phyloP scores from a whole-genome alignment of 371 early-diverging fungal species.

The Mucor piriformis region DNA sequence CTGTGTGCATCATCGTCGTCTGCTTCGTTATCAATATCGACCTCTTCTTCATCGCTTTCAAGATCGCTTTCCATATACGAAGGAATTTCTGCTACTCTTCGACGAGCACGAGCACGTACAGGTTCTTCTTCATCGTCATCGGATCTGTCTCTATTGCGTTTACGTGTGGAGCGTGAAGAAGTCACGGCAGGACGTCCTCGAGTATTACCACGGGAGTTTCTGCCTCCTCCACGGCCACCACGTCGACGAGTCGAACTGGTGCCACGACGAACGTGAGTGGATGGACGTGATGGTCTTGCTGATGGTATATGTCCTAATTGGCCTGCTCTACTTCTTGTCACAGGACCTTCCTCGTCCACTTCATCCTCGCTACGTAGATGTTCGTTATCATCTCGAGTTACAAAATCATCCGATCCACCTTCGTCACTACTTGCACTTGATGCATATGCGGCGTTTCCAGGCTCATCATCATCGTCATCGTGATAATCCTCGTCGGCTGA shows the following conservation, averaged over 20 bases:
- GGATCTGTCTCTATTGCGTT: slow-evolving; percentile 28
- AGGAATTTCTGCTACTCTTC: slow-evolving; percentile 36
- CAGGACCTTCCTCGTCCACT: slow-evolving; percentile 30
- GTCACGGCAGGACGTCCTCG: neutral
- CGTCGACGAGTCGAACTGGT: slow-evolving; percentile 2
- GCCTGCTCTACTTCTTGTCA: slow-evolving; percentile 41
- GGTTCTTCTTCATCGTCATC: slow-evolving; percentile 36
- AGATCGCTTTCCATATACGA: slow-evolving; percentile 53
- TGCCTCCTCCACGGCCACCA: slow-evolving; percentile 16
- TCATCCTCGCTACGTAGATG: slow-evolving; percentile 19
- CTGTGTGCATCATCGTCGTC: slow-evolving; percentile 23
- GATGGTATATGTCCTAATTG: slow-evolving; percentile 15
- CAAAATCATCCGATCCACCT: slow-evolving; percentile 35
- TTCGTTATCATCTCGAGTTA: slow-evolving; percentile 19
- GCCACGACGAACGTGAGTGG: neutral
- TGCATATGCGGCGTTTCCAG: slow-evolving; percentile 13
- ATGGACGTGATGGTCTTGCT: neutral
- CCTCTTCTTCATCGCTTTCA: slow-evolving; percentile 54
- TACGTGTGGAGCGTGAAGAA: slow-evolving; percentile 20
- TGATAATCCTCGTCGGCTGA: slow-evolving; percentile 67
- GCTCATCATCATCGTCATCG: slow-evolving; percentile 20
- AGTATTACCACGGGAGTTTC: slow-evolving; percentile 2
- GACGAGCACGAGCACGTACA: slow-evolving; percentile 51
- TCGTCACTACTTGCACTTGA: slow-evolving; percentile 24
- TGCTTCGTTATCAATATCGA: slow-evolving; percentile 25